These are phyloP conservation scores for Daldinia eschscholtzii DNA, from an alignment of 2,329 filamentous ascomycete species.

Conservation along the genomic window DNA sequence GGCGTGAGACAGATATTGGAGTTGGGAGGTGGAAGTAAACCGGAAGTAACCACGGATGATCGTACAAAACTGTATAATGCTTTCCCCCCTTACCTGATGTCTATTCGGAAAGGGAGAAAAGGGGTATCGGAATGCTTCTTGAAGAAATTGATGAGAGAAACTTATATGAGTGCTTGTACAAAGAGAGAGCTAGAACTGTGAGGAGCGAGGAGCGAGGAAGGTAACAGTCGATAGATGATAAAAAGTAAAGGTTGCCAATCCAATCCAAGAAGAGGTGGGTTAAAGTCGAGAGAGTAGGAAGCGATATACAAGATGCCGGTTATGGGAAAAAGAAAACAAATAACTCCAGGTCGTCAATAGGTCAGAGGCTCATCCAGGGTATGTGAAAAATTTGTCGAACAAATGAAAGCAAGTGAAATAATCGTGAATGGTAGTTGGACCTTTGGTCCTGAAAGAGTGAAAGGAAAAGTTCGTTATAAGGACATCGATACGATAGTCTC, in stretches of 20 bases:
- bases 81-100: conserved; percentile 46
- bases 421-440: conserved; percentile 52
- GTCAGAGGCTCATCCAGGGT: conserved; percentile 62
- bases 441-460: conserved; percentile 52
- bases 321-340: conserved; percentile 50
- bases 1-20: conserved; percentile 53
- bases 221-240: conserved; percentile 28
- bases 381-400: conserved; percentile 54
- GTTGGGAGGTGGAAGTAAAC: conserved; percentile 45
- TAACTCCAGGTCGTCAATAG: conserved; percentile 59
- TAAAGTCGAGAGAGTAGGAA: conserved; percentile 40
- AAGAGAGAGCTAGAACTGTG: conserved; percentile 41
- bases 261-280: conserved; percentile 39
- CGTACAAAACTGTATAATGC: conserved; percentile 48
- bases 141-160: conserved; percentile 42
- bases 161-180: conserved; percentile 50
- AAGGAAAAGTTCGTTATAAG: conserved; percentile 58
- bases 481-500: conserved; percentile 57
- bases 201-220: conserved; percentile 26
- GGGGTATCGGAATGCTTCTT: conserved; percentile 45
- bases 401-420: conserved; percentile 53
- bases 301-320: conserved; percentile 52
- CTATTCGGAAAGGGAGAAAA: conserved; percentile 47
- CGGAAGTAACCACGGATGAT: conserved; percentile 46
- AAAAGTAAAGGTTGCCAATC: conserved; percentile 39